Base-by-base conservation (phyloP, 1,284 basidiomycete species). In the Coniferiporia weirii region DNA sequence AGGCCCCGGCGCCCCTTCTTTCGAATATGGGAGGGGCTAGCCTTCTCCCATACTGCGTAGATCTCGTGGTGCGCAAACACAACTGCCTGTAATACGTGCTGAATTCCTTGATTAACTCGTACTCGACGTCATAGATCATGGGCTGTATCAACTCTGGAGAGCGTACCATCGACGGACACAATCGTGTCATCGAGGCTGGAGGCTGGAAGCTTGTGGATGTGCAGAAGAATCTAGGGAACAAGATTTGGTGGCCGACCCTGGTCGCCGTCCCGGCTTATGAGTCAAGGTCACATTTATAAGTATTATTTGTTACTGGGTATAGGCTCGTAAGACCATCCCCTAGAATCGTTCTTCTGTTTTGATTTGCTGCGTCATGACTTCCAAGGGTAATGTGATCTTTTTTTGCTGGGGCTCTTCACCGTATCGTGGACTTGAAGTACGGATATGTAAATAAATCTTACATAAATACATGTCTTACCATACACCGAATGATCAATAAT, bases 11-110 rank as follows among this genome's bases (percentile, higher is more conserved):
- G 20, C 64, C 64, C 5, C 60, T 65, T 12, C 51, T 63, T 8
- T 34, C 60, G 17, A 63, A 65, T 52, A 40, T 60, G 51, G 64
- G 64, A 1, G 50, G 56, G 4, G 62, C 59, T 4, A 62, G 52
- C 13, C 34, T 58, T 19, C 55, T 56, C 32, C 53, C 43, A 7
- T 45, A 45, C 43, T 9, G 8, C n/a, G 43, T 45, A 5, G 43
- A 45, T 15, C 9, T 45, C 12, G 43, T n/a, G 7, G 19, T 52
- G 36, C 7, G 50, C 17, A 19, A 1, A 27, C 35, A 56, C 2
- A 17, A 20, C 36, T 38, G 12, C 36, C n/a, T 38, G 12, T 38
- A 6, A 38, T 12, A 12, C 36, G 6, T 38, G 12, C 36, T 38
- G 36, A 7, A 12, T 15, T 54, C 20, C 20, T 27, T 7, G 10